Percentiles rank a stretch among this genome's conserved stretches.
Evolutionary conservation across 495 filamentous ascomycete species (phyloP).

Genomic region (Gamarada debralockiae): DNA sequence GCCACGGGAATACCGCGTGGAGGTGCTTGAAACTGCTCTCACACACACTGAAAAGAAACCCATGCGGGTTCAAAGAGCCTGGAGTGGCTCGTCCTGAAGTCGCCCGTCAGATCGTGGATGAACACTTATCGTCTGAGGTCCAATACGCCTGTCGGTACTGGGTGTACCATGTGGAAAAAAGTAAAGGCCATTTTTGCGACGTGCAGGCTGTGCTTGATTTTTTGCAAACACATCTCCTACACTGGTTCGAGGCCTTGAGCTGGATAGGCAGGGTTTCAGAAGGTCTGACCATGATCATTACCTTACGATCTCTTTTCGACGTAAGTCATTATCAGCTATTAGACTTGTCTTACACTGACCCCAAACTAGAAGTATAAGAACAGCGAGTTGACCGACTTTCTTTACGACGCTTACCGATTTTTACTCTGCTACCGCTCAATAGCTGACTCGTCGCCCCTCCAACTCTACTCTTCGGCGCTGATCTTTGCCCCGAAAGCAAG

Average conservation of each 20-base stretch:
- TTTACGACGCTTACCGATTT: conserved; percentile 8
- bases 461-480: too few relatives aligned
- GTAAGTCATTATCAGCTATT: not conserved
- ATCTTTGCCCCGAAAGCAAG: too few relatives aligned
- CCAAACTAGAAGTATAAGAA: not conserved
- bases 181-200: conserved; percentile 6
- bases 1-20: too few relatives aligned
- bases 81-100: not conserved
- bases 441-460: conserved; percentile 23
- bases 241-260: conserved; percentile 20
- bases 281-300: conserved; percentile 19
- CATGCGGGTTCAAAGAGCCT: not conserved
- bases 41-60: not conserved
- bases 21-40: too few relatives aligned
- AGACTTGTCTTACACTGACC: not conserved
- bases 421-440: not conserved
- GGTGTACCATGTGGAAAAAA: conserved; percentile 33
- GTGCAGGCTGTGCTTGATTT: conserved; percentile 21
- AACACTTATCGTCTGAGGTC: not conserved
- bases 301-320: conserved; percentile 1
- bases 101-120: not conserved
- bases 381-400: not conserved
- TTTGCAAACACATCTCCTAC: conserved; percentile 28
- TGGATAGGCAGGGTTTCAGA: conserved; percentile 30
- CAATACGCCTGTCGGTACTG: conserved; percentile 29